Percentiles rank a stretch among this genome's conserved stretches.
Conservation (phyloP, 345 rosid genomes). For the Sisymbrium irio region DNA sequence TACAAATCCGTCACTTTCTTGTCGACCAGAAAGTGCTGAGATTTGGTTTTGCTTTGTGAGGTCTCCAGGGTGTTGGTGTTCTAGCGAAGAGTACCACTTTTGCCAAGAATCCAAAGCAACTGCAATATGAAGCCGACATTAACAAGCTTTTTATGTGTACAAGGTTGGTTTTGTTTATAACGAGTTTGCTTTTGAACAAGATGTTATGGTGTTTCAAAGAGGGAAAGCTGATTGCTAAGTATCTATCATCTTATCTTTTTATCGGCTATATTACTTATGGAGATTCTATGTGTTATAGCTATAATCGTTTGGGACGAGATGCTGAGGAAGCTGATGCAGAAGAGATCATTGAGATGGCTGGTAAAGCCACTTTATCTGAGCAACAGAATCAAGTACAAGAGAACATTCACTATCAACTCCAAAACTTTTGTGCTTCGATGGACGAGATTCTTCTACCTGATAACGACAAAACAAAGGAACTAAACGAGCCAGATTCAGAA, state of each 20-base stretch:
- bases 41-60: constrained; percentile 24
- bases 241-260: neutral
- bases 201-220: neutral
- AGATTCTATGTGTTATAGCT: constrained; percentile 42
- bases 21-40: neutral
- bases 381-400: constrained; percentile 85
- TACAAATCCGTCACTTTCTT: neutral
- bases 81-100: constrained; percentile 70
- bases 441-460: constrained; percentile 60
- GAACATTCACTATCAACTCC: constrained; percentile 63
- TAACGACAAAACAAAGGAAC: constrained; percentile 15
- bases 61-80: constrained; percentile 58
- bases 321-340: constrained; percentile 83
- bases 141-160: constrained; percentile 78
- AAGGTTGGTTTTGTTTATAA: constrained; percentile 39
- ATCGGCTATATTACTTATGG: neutral
- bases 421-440: constrained; percentile 55
- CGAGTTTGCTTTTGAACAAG: neutral
- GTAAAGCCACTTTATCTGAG: constrained; percentile 64
- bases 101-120: constrained; percentile 62
- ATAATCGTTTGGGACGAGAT: constrained; percentile 66
- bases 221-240: neutral
- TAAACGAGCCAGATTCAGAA: constrained; percentile 17
- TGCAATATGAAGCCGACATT: constrained; percentile 77
- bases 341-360: constrained; percentile 78